phyloP scores from a whole-genome alignment of 2,329 filamentous ascomycete genomes.

The Penicillium sclerotigenum region DNA sequence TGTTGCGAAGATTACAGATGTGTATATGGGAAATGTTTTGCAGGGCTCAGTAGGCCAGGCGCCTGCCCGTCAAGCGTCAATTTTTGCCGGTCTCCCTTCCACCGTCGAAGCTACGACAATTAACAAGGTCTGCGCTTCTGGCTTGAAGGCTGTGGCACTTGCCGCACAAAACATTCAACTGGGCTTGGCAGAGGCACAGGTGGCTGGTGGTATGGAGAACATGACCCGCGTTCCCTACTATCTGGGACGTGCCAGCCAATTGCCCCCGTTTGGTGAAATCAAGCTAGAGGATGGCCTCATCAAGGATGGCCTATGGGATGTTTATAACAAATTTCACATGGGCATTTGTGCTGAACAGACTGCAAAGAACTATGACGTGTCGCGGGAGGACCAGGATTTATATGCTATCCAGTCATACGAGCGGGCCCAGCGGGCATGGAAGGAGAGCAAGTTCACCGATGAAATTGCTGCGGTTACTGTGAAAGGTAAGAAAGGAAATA shows the following conservation, averaged over 20 bases:
- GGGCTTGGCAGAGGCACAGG: constrained; percentile 79
- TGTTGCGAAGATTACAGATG: constrained; percentile 74
- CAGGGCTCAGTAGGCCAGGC: constrained; percentile 81
- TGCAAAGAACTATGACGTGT: constrained; percentile 78
- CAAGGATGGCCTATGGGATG: constrained; percentile 92
- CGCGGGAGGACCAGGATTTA: constrained; percentile 81
- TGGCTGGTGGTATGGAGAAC: constrained; percentile 97
- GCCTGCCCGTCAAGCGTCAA: constrained; percentile 82
- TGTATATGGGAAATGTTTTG: constrained; percentile 97
- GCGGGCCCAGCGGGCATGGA: constrained; percentile 87
- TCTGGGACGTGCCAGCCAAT: constrained; percentile 72
- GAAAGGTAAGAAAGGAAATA: constrained; percentile 77
- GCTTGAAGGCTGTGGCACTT: constrained; percentile 84
- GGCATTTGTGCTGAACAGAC: constrained; percentile 94
- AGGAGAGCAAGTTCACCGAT: constrained; percentile 74
- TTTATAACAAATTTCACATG: constrained; percentile 97
- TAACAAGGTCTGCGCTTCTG: constrained; percentile 97
- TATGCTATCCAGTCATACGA: constrained; percentile 89
- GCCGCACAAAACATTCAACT: constrained; percentile 94
- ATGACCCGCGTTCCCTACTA: constrained; percentile 96
- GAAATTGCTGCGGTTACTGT: constrained; percentile 88
- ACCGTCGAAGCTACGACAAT: constrained; percentile 84
- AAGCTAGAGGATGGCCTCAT: constrained; percentile 88
- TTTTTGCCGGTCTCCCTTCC: constrained; percentile 81
- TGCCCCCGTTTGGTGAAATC: constrained; percentile 82